Base-by-base conservation (phyloP, 1,284 basidiomycete species). In the Puccinia triticina region DNA sequence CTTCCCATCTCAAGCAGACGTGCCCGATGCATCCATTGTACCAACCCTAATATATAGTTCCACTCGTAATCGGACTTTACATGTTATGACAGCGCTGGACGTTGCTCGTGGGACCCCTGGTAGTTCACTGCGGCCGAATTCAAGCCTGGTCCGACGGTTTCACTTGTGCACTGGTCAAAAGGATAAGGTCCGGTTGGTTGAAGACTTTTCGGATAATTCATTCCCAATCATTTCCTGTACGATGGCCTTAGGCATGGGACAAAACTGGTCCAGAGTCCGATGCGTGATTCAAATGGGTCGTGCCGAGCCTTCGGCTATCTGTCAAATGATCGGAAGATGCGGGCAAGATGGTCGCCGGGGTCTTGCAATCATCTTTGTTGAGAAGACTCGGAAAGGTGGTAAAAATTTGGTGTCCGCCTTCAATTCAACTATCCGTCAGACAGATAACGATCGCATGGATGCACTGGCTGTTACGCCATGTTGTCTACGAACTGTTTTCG, bases 21-120 rank as follows among this genome's bases (percentile, higher is more conserved):
- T 26, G 3, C 4, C 8, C 1, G 48, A 53, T 37, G 16, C 2
- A 12, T 23, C n/a, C 16, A 40, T 59, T 1, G 53, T 59, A 0
- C 73, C 73, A 12, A 75, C 73, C 0, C 29, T 75, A 29, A 75
- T 75, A 55, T n/a, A n/a, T n/a, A n/a, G n/a, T n/a, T n/a, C n/a
- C n/a, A n/a, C n/a, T n/a, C n/a, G n/a, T n/a, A n/a, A n/a, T n/a
- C n/a, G n/a, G n/a, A n/a, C n/a, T n/a, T n/a, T n/a, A n/a, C n/a
- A n/a, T n/a, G n/a, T n/a, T n/a, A n/a, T n/a, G n/a, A n/a, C n/a
- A n/a, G n/a, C n/a, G n/a, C n/a, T n/a, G n/a, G n/a, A n/a, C n/a
- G n/a, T n/a, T n/a, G n/a, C n/a, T n/a, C n/a, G n/a, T n/a, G n/a
- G n/a, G n/a, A n/a, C n/a, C n/a, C n/a, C 50, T 0, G 26, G 34